Conservation (phyloP, 495 filamentous ascomycete species). For the Neurospora pannonica region DNA sequence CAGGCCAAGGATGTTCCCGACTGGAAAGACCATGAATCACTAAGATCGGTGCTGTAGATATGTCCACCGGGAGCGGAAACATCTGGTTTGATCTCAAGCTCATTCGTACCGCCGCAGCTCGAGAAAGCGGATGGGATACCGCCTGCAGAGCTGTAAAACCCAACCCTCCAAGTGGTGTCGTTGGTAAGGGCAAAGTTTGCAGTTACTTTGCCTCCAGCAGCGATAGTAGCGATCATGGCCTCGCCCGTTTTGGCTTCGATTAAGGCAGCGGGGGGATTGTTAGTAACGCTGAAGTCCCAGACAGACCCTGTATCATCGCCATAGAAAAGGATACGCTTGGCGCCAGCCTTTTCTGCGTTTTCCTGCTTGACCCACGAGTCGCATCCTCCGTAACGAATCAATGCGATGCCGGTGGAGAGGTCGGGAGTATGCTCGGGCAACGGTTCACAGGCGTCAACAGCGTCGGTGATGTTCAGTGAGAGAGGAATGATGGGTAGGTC, state of each 20-base stretch:
- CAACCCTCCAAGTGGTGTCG: conserved; percentile 15
- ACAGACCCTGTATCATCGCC: conserved; percentile 4
- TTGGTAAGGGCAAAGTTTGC: conserved; percentile 18
- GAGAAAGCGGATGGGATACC: conserved; percentile 29
- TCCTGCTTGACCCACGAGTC: conserved; percentile 12
- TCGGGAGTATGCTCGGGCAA: conserved; percentile 21
- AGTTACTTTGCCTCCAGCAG: conserved; percentile 18
- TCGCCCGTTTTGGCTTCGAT: conserved; percentile 14
- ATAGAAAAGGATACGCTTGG: conserved; percentile 21
- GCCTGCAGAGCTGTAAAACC: conserved; percentile 16
- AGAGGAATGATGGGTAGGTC: conserved; percentile 16
- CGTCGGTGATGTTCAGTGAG: conserved; percentile 10
- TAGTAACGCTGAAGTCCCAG: neutral
- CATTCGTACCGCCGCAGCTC: conserved; percentile 37
- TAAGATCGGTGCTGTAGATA: conserved; percentile 42
- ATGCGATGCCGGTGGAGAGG: conserved; percentile 28
- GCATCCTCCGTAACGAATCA: conserved; percentile 27
- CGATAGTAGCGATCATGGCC: conserved; percentile 18
- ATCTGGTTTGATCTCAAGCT: conserved; percentile 36
- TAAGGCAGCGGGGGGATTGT: conserved; percentile 5
- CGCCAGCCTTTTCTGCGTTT: conserved; percentile 18
- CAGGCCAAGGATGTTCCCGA: conserved; percentile 45
- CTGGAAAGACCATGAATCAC: conserved; percentile 28
- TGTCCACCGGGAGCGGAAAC: conserved; percentile 37
- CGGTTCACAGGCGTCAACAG: conserved; percentile 14